Conservation (phyloP, 768 basidiomycete species). For the Crepidotus variabilis region DNA sequence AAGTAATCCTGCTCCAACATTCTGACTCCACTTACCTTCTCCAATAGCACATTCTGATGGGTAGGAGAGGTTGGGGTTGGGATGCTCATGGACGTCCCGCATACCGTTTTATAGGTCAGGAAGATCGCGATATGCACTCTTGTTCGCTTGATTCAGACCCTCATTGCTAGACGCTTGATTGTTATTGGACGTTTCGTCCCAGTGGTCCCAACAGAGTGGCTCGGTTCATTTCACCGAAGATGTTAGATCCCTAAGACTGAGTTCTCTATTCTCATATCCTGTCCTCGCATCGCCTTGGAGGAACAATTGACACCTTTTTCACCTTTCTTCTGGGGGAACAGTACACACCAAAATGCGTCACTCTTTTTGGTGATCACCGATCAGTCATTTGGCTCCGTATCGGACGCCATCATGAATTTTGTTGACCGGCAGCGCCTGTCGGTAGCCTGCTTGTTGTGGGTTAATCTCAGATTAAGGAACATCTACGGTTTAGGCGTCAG, state of each 20-base stretch:
- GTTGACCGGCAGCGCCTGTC: background rate
- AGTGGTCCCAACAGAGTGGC: background rate
- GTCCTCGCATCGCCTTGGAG: too few species aligned
- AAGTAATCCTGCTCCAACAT: constrained; percentile 12
- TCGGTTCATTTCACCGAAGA: background rate
- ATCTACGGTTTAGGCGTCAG: too few species aligned
- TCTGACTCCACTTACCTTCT: constrained; percentile 41
- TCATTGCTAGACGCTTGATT: background rate
- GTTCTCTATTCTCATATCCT: background rate
- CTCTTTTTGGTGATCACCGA: background rate
- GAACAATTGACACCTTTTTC: too few species aligned
- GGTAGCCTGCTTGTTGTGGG: too few species aligned
- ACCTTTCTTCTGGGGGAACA: background rate
- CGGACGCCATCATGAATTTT: background rate
- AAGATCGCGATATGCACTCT: background rate
- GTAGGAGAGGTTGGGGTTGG: background rate
- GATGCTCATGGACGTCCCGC: background rate
- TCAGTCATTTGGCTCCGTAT: background rate
- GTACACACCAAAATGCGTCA: background rate
- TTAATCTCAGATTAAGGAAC: too few species aligned
- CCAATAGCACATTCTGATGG: constrained; percentile 51
- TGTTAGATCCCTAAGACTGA: background rate
- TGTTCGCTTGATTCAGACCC: background rate
- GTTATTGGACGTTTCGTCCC: background rate
- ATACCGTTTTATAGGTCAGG: background rate